A percentile compares a stretch with the other conserved stretches of the same genome.
Evolutionary conservation across 768 basidiomycete species (phyloP).

Genomic region (Pilatotrama ljubarskyi): DNA sequence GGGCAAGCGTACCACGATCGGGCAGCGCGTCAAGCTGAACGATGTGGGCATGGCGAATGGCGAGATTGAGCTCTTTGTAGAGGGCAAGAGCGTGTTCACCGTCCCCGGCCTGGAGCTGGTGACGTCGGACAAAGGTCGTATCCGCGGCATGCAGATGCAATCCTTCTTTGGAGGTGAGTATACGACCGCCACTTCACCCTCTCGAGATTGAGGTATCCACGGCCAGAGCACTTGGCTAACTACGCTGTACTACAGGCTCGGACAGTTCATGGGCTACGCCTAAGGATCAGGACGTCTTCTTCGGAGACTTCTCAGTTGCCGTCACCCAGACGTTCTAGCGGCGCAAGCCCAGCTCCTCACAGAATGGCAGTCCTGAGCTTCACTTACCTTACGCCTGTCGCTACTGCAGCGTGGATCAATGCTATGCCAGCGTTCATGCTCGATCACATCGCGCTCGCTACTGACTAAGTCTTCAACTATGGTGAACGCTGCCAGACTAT

Average conservation of each 20-base stretch:
- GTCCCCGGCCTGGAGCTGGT: slow-evolving; percentile 57
- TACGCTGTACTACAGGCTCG: slow-evolving; percentile 38
- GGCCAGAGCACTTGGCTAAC: slow-evolving; percentile 1
- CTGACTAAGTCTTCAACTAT: too few relatives aligned
- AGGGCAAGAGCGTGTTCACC: slow-evolving; percentile 64
- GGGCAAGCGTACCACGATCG: slow-evolving; percentile 68
- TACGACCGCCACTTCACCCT: too few relatives aligned
- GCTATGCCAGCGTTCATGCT: too few relatives aligned
- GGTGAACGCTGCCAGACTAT: too few relatives aligned
- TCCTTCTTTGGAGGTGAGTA: slow-evolving; percentile 72
- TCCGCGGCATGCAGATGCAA: slow-evolving; percentile 71
- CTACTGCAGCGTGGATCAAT: too few relatives aligned
- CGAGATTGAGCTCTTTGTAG: slow-evolving; percentile 64
- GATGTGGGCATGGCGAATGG: slow-evolving; percentile 69
- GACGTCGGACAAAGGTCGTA: slow-evolving; percentile 47
- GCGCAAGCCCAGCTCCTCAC: too few relatives aligned
- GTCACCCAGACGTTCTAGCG: slow-evolving; percentile 47
- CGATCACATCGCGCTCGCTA: too few relatives aligned
- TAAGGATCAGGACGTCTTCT: slow-evolving; percentile 59
- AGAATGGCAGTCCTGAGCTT: too few relatives aligned
- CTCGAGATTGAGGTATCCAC: too few relatives aligned
- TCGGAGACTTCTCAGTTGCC: slow-evolving; percentile 70
- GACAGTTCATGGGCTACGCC: slow-evolving; percentile 55
- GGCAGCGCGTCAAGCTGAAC: slow-evolving; percentile 74
- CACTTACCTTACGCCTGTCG: too few relatives aligned